These are phyloP conservation scores for Cyclocybe cylindracea DNA, from an alignment of 768 basidiomycete species.

Conservation along the genomic window DNA sequence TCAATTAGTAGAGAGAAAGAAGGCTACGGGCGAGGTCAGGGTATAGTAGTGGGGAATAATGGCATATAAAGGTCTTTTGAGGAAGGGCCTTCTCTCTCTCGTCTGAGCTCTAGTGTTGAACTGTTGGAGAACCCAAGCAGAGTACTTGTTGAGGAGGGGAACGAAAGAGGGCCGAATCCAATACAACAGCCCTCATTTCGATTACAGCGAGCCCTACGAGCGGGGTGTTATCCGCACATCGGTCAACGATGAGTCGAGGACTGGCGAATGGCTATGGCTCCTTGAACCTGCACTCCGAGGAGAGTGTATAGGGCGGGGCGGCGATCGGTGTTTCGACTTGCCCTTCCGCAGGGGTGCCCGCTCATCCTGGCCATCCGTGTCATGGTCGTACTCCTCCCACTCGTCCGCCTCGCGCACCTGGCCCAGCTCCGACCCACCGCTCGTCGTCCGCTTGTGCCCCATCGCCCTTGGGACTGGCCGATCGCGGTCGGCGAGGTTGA, in stretches of 20 bases:
- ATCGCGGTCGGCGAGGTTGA: too few relatives aligned
- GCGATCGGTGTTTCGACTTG: conserved; percentile 17
- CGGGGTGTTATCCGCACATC: conserved; percentile 38
- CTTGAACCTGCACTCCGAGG: conserved; percentile 39
- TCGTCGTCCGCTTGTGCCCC: conserved; percentile 16
- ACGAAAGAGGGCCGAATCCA: background rate
- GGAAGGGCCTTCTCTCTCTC: too few relatives aligned
- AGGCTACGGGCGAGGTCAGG: too few relatives aligned
- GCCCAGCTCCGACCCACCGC: conserved; percentile 52
- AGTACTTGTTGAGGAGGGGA: background rate
- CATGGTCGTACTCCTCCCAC: conserved; percentile 48
- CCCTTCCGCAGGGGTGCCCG: conserved; percentile 36
- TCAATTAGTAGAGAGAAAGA: too few relatives aligned
- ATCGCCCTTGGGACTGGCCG: too few relatives aligned
- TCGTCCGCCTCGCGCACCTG: conserved; percentile 72
- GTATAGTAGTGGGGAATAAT: too few relatives aligned
- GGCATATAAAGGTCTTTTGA: too few relatives aligned
- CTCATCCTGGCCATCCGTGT: conserved; percentile 48
- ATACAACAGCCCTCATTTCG: background rate
- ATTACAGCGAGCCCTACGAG: conserved; percentile 6
- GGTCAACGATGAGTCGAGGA: conserved; percentile 35
- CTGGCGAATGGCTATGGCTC: conserved; percentile 58
- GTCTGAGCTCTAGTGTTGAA: too few relatives aligned
- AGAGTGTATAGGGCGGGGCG: conserved; percentile 13
- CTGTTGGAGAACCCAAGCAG: too few relatives aligned